Conservation (phyloP, 306 rosid genomes). For the Ceratonia siliqua region DNA sequence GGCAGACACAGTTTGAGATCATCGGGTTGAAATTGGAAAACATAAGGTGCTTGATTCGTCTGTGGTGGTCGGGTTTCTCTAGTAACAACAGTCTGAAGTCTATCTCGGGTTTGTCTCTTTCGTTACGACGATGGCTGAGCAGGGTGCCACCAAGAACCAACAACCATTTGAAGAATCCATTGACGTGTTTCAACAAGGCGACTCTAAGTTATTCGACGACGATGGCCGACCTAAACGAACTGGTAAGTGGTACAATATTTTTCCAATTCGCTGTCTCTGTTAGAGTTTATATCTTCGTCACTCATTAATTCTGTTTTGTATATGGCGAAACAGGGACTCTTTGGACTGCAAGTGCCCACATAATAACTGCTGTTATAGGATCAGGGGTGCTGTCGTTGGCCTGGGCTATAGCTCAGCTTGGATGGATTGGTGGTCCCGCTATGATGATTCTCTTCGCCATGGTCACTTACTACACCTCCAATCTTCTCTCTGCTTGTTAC, state of each 20-base stretch:
- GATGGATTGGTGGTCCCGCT: conserved; percentile 88
- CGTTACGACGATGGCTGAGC: conserved; percentile 55
- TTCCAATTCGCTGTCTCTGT: too few relatives aligned
- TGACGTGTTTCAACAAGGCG: conserved; percentile 48
- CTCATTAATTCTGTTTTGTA: neutral
- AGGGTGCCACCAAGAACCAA: conserved; percentile 34
- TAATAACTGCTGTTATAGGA: conserved; percentile 85
- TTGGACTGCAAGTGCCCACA: conserved; percentile 87
- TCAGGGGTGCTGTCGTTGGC: conserved; percentile 85
- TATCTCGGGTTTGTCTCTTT: conserved; percentile 12
- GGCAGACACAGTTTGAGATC: too few relatives aligned
- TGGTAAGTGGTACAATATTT: too few relatives aligned
- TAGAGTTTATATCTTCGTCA: too few relatives aligned
- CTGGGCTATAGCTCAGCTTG: conserved; percentile 89
- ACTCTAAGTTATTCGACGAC: conserved; percentile 71
- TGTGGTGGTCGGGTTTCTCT: too few relatives aligned
- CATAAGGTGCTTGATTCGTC: too few relatives aligned
- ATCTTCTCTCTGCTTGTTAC: conserved; percentile 73
- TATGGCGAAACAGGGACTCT: conserved; percentile 47
- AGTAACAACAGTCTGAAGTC: neutral
- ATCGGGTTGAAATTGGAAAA: too few relatives aligned
- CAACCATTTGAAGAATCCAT: conserved; percentile 57
- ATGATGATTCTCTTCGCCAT: conserved; percentile 72
- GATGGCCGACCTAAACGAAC: conserved; percentile 87
- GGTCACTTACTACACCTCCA: conserved; percentile 78